phyloP scores from a whole-genome alignment of 345 rosid species.

The Brassica juncea region DNA sequence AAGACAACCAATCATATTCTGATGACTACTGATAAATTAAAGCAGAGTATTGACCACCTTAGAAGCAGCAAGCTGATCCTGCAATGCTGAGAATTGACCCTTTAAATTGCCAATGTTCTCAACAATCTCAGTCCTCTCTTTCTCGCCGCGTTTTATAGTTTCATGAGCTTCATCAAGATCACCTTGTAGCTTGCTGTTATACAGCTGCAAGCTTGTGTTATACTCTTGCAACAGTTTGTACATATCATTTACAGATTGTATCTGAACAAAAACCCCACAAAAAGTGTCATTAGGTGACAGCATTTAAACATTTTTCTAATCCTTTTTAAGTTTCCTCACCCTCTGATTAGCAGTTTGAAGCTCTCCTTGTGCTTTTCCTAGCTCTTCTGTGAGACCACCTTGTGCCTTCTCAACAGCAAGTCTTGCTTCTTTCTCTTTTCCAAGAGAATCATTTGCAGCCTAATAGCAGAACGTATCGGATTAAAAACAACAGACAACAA shows the following conservation, averaged over 20 bases:
- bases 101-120: constrained; percentile 73
- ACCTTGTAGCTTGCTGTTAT: constrained; percentile 90
- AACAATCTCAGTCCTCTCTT: constrained; percentile 72
- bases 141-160: constrained; percentile 75
- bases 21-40: background rate
- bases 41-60: constrained; percentile 53
- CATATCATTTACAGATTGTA: constrained; percentile 89
- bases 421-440: constrained; percentile 75
- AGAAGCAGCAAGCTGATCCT: constrained; percentile 71
- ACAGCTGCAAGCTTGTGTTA: constrained; percentile 90
- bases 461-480: constrained; percentile 34
- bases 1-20: constrained; percentile 13
- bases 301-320: background rate
- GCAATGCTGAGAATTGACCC: constrained; percentile 73
- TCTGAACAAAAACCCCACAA: constrained; percentile 49
- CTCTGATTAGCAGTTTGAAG: constrained; percentile 86
- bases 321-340: constrained; percentile 48
- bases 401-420: constrained; percentile 63
- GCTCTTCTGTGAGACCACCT: constrained; percentile 73
- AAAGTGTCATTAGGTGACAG: background rate
- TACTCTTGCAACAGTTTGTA: constrained; percentile 93
- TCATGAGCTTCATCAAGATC: constrained; percentile 87
- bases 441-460: constrained; percentile 80
- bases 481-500: constrained; percentile 4
- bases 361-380: constrained; percentile 73